phyloP scores from a whole-genome alignment of 164 flowering plant genomes.

The Magnolia sinica region DNA sequence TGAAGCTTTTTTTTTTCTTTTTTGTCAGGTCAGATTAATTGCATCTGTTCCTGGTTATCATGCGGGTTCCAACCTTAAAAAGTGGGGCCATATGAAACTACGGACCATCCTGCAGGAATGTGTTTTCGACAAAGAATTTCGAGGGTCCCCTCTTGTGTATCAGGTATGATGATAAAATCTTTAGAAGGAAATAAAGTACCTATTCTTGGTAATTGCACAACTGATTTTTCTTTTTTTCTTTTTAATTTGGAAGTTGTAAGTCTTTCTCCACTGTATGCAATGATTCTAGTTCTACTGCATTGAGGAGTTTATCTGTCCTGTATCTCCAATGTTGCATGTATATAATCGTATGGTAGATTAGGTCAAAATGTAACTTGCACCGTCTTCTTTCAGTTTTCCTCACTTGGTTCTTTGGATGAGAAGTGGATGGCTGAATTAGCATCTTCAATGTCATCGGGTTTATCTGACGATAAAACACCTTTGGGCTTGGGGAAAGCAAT shows the following conservation, averaged over 20 bases:
- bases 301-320: background rate
- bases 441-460: constrained; percentile 82
- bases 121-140: constrained; percentile 68
- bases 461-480: constrained; percentile 63
- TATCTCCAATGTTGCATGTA: background rate
- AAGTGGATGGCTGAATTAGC: constrained; percentile 97
- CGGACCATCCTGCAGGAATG: constrained; percentile 71
- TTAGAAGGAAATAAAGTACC: too few species aligned
- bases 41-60: constrained; percentile 99
- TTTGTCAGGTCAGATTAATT: constrained; percentile 64
- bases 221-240: too few species aligned
- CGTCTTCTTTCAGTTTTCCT: constrained; percentile 70
- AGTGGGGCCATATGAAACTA: constrained; percentile 98
- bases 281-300: background rate
- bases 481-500: constrained; percentile 77
- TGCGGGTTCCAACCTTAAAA: constrained; percentile 64
- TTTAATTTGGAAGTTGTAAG: background rate
- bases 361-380: constrained; percentile 2
- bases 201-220: too few species aligned
- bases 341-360: background rate
- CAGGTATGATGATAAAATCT: constrained; percentile 48
- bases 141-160: constrained; percentile 74
- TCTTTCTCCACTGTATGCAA: background rate
- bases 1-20: background rate
- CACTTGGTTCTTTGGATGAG: constrained; percentile 97